Conservation (phyloP, 2,329 filamentous ascomycete species). For the Cordyceps fumosorosea region DNA sequence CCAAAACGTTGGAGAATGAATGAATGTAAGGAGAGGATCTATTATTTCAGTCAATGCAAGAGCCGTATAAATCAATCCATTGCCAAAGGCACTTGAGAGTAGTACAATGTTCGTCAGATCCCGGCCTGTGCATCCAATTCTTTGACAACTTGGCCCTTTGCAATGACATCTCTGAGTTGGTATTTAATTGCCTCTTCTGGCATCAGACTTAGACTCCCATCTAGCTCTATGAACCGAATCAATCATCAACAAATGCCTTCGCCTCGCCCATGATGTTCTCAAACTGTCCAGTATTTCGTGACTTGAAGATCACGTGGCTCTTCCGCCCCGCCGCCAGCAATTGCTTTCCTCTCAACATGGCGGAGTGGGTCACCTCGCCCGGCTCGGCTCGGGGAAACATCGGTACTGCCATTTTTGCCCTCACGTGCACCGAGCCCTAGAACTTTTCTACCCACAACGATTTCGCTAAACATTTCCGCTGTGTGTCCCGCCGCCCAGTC, state of each 20-base stretch:
- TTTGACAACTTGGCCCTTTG: no score
- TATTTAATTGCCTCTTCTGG: neutral
- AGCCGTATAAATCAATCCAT: no score
- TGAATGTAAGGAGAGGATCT: neutral
- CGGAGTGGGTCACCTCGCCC: neutral
- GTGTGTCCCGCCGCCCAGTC: constrained; percentile 27
- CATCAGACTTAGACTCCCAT: no score
- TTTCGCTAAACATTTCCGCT: constrained; percentile 31
- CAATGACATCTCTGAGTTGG: no score
- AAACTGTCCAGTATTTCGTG: neutral
- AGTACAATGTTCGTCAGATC: no score
- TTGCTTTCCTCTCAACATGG: constrained; percentile 4
- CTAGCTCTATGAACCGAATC: neutral
- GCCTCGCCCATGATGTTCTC: neutral
- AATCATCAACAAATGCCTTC: neutral
- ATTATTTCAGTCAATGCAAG: neutral
- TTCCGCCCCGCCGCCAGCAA: neutral
- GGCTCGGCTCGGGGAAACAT: constrained; percentile 20
- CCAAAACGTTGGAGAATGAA: neutral
- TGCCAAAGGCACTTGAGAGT: no score
- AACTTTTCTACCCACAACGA: constrained; percentile 40
- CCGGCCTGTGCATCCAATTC: no score
- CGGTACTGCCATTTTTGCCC: constrained; percentile 21
- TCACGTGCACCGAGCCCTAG: constrained; percentile 39
- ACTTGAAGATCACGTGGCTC: constrained; percentile 6